phyloP scores from a whole-genome alignment of 108 stramenopile species.

The Cyclotella kingstonii region DNA sequence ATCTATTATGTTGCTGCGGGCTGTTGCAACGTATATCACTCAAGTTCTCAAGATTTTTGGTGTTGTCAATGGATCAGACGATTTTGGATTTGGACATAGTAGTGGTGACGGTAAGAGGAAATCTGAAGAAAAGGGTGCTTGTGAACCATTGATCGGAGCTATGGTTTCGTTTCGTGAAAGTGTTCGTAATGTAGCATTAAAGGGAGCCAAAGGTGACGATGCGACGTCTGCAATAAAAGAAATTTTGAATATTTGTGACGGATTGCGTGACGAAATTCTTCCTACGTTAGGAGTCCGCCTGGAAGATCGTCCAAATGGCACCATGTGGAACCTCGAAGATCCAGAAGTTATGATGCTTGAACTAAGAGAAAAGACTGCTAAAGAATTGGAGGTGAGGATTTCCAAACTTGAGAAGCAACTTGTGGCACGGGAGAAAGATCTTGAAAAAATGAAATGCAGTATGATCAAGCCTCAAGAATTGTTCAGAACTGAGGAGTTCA shows the following conservation, averaged over 20 bases:
- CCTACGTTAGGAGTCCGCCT: conserved; percentile 88
- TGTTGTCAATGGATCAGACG: conserved; percentile 68
- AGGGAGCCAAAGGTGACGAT: conserved; percentile 52
- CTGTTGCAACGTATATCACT: conserved; percentile 86
- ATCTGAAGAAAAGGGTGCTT: conserved; percentile 22
- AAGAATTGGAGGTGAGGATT: conserved; percentile 45
- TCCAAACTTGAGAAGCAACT: conserved; percentile 55
- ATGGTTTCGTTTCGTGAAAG: conserved; percentile 81
- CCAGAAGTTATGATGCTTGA: conserved; percentile 79
- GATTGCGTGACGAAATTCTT: conserved; percentile 85
- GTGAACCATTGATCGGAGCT: conserved; percentile 77
- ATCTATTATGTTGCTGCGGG: conserved; percentile 59
- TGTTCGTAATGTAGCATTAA: conserved; percentile 70
- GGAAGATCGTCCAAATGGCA: conserved; percentile 85
- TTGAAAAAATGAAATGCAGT: conserved; percentile 46
- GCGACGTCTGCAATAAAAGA: conserved; percentile 50
- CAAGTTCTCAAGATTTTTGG: conserved; percentile 89
- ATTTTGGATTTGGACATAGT: conserved; percentile 76
- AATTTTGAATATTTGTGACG: conserved; percentile 80
- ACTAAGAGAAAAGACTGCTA: conserved; percentile 65
- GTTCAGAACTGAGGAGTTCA: conserved; percentile 54
- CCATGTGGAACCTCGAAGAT: conserved; percentile 91
- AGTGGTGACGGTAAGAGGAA: conserved; percentile 30
- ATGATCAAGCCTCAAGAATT: conserved; percentile 48
- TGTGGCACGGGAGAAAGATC: conserved; percentile 45